These are phyloP conservation scores for Ganoderma leucocontextum DNA, from an alignment of 1,284 basidiomycete genomes.

Conservation along the genomic window DNA sequence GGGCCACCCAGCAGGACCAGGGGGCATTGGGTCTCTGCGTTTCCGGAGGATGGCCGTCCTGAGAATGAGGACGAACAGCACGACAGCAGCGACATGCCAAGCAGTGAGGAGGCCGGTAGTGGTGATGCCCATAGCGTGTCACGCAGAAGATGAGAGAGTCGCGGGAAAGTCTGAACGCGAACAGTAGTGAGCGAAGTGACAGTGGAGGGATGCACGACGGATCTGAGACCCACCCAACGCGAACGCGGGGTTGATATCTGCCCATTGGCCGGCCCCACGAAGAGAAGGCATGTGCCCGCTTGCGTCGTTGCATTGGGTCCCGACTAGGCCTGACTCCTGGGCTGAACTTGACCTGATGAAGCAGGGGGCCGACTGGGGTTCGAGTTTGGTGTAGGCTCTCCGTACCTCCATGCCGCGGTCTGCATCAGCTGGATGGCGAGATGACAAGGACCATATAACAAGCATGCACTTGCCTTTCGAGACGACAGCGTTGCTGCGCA, in stretches of 20 bases:
- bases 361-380: conserved; percentile 4
- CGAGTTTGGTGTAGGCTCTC: conserved; percentile 10
- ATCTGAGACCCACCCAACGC: background rate
- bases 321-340: background rate
- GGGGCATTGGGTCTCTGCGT: conserved; percentile 31
- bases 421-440: background rate
- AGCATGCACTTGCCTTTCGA: background rate
- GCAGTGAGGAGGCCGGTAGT: conserved; percentile 10
- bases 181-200: background rate
- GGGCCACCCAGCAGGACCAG: conserved; percentile 42
- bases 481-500: background rate
- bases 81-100: conserved; percentile 17
- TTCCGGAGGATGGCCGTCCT: conserved; percentile 10
- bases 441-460: background rate
- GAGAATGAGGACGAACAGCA: conserved; percentile 15
- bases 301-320: background rate
- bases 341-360: background rate
- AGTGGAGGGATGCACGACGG: background rate
- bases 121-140: conserved; percentile 1
- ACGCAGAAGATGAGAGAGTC: background rate
- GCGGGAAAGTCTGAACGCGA: background rate
- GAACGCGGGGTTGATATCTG: background rate
- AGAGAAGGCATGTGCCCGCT: background rate
- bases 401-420: background rate
- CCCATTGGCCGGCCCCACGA: background rate